Evolutionary conservation across 1,284 basidiomycete species (phyloP).

Genomic region (Golubevia sp.): DNA sequence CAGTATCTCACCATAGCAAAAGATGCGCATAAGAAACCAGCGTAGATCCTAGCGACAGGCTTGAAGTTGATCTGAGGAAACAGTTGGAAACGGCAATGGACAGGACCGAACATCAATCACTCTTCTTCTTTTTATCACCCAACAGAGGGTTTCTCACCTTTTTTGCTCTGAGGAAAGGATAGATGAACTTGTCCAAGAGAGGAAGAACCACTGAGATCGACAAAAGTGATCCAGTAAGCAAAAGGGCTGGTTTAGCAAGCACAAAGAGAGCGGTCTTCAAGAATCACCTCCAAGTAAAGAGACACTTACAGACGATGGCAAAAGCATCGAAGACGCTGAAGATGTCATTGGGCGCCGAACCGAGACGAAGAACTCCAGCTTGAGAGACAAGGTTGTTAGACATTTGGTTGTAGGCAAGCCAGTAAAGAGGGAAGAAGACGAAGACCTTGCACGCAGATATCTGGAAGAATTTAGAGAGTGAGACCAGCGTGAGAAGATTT

Average conservation of each 20-base stretch:
- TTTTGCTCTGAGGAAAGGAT: conserved; percentile 1
- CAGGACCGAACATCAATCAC: too few relatives aligned
- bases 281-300: too few relatives aligned
- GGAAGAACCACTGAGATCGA: too few relatives aligned
- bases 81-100: too few relatives aligned
- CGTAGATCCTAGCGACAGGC: not conserved
- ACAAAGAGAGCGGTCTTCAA: too few relatives aligned
- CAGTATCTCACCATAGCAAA: too few relatives aligned
- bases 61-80: not conserved
- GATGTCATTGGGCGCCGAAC: not conserved
- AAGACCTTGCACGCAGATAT: conserved; percentile 1
- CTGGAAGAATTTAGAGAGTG: not conserved
- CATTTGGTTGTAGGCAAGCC: conserved; percentile 5
- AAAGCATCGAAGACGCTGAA: not conserved
- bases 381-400: conserved; percentile 4
- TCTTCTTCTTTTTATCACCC: too few relatives aligned
- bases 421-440: conserved; percentile 1
- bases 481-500: not conserved
- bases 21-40: not conserved
- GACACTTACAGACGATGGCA: too few relatives aligned
- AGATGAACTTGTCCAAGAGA: not conserved
- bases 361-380: not conserved
- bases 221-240: too few relatives aligned
- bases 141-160: too few relatives aligned
- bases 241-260: too few relatives aligned